Evolutionary conservation across 2,329 filamentous ascomycete genomes (phyloP).

Genomic region (Scedosporium apiospermum): DNA sequence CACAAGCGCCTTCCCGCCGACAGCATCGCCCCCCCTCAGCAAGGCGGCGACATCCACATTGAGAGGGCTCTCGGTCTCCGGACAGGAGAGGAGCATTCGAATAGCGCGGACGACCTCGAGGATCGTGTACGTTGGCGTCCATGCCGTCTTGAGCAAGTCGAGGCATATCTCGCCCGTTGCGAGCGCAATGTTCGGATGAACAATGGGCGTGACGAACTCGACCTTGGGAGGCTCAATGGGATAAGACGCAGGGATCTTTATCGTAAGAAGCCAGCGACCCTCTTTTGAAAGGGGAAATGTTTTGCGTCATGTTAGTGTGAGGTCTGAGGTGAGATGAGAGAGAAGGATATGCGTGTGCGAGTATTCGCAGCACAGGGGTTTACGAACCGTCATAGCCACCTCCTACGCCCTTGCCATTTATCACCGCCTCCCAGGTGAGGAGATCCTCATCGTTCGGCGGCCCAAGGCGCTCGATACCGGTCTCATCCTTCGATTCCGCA

Average conservation of each 20-base stretch:
- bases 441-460: slow-evolving; percentile 45
- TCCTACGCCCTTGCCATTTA: slow-evolving; percentile 48
- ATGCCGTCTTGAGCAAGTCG: slow-evolving; percentile 69
- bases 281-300: slow-evolving; percentile 22
- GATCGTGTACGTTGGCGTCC: slow-evolving; percentile 81
- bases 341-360: neutral
- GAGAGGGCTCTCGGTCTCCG: slow-evolving; percentile 65
- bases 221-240: slow-evolving; percentile 70
- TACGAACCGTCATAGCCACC: slow-evolving; percentile 41
- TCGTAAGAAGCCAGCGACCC: slow-evolving; percentile 75
- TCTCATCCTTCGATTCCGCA: slow-evolving; percentile 36
- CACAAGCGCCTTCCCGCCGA: slow-evolving; percentile 61
- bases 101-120: slow-evolving; percentile 64
- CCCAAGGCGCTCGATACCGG: slow-evolving; percentile 49
- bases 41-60: slow-evolving; percentile 72
- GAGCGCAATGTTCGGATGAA: slow-evolving; percentile 69
- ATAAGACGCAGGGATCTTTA: slow-evolving; percentile 68
- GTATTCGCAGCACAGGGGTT: neutral
- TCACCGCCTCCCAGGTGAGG: slow-evolving; percentile 48
- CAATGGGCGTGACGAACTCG: slow-evolving; percentile 71
- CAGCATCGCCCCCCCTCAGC: slow-evolving; percentile 54
- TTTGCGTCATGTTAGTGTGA: neutral
- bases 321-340: neutral
- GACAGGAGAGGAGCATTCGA: slow-evolving; percentile 56
- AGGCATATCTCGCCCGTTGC: slow-evolving; percentile 85